Evolutionary conservation across 768 basidiomycete species (phyloP).

Genomic region (Leccinum arenicola): DNA sequence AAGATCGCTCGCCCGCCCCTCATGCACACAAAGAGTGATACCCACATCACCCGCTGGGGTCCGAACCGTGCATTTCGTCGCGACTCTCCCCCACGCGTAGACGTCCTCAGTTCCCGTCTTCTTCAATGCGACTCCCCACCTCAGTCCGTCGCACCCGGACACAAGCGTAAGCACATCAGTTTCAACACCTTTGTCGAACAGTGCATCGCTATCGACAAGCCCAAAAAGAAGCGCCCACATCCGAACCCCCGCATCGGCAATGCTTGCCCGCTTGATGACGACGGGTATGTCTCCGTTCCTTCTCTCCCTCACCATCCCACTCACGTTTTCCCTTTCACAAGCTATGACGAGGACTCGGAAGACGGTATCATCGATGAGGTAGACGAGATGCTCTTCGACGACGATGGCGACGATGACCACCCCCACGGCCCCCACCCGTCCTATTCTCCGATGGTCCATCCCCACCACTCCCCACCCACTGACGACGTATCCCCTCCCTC

Average conservation of each 20-base stretch:
- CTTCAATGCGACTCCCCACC: conserved; percentile 21
- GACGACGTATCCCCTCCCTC: conserved; percentile 27
- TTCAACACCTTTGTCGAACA: conserved; percentile 99
- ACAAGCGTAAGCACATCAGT: conserved; percentile 85
- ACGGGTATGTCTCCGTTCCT: conserved; percentile 49
- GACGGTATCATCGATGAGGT: conserved; percentile 50
- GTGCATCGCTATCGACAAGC: conserved; percentile 87
- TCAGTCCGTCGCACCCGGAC: conserved; percentile 16
- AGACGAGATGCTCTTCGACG: conserved; percentile 34
- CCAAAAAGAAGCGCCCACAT: conserved; percentile 35
- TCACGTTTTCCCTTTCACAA: conserved; percentile 23
- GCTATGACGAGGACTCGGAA: conserved; percentile 72
- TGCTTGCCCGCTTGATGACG: conserved; percentile 44
- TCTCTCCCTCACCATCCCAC: neutral
- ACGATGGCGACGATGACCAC: conserved; percentile 25
- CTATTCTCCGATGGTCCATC: conserved; percentile 20
- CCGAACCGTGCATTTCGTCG: conserved; percentile 48
- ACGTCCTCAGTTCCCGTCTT: conserved; percentile 7
- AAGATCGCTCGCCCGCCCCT: conserved; percentile 49
- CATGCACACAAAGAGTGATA: conserved; percentile 85
- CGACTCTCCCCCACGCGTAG: conserved; percentile 66
- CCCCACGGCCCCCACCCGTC: conserved; percentile 2
- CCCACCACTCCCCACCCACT: conserved; percentile 23
- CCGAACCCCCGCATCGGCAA: conserved; percentile 25
- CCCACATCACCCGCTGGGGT: conserved; percentile 64